phyloP scores from a whole-genome alignment of 805 yeast genomes.

The Pichia occidentalis region DNA sequence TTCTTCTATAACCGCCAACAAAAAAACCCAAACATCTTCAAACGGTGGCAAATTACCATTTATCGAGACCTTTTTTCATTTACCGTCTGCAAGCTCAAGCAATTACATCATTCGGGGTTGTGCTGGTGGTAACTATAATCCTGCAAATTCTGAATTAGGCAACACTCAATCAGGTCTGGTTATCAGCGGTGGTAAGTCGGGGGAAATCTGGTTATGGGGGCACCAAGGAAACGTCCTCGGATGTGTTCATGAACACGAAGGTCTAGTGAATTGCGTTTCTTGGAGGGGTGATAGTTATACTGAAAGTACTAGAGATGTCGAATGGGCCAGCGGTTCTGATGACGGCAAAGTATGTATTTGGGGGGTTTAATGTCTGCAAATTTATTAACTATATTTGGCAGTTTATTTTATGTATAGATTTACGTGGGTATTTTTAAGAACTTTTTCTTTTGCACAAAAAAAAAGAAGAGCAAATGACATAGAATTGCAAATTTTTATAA shows the following conservation, averaged over 20 bases:
- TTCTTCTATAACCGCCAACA: no score
- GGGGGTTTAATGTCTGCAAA: conserved; percentile 1
- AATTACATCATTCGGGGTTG: conserved; percentile 16
- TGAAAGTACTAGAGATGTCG: background rate
- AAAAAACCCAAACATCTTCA: background rate
- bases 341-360: conserved; percentile 14
- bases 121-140: conserved; percentile 12
- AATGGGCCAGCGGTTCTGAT: conserved; percentile 17
- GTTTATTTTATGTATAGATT: no score
- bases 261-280: conserved; percentile 13
- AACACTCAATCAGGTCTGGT: conserved; percentile 9
- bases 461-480: no score
- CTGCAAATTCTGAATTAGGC: background rate
- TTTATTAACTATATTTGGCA: background rate
- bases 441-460: no score
- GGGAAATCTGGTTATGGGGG: conserved; percentile 17
- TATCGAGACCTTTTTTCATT: conserved; percentile 13
- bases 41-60: conserved; percentile 9
- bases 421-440: no score
- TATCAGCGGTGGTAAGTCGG: conserved; percentile 13
- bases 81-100: conserved; percentile 11
- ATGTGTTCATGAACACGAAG: conserved; percentile 11
- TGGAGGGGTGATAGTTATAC: conserved; percentile 12
- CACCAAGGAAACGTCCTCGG: conserved; percentile 13
- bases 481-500: no score